phyloP scores from a whole-genome alignment of 306 rosid species.

The Spatholobus suberectus region DNA sequence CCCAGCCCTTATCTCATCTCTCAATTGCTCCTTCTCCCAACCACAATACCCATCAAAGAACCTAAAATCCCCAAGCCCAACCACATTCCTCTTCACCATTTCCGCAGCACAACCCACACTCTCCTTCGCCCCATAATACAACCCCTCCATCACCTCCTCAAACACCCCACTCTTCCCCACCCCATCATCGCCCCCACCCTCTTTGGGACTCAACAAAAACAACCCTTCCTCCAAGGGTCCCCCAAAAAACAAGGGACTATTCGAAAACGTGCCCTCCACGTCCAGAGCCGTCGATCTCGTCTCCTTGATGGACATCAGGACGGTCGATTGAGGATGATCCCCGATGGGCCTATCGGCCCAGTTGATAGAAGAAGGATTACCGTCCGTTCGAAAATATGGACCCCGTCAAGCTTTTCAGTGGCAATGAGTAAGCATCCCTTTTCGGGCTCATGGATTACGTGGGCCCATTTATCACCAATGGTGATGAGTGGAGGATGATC shows the following conservation, averaged over 20 bases:
- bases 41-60: constrained; percentile 97
- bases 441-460: constrained; percentile 80
- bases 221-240: constrained; percentile 84
- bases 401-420: constrained; percentile 82
- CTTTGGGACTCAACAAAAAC: constrained; percentile 72
- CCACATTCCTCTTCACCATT: constrained; percentile 77
- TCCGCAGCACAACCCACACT: constrained; percentile 86
- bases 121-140: constrained; percentile 80
- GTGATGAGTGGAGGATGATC: constrained; percentile 52
- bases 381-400: constrained; percentile 81
- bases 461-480: constrained; percentile 90
- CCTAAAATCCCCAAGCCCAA: constrained; percentile 72
- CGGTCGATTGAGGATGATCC: constrained; percentile 79
- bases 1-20: constrained; percentile 68
- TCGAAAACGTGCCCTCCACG: constrained; percentile 64
- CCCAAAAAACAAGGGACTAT: constrained; percentile 81
- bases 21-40: constrained; percentile 81
- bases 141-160: constrained; percentile 84
- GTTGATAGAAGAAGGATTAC: constrained; percentile 73
- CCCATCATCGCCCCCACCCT: constrained; percentile 45
- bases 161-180: constrained; percentile 75
- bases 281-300: constrained; percentile 75
- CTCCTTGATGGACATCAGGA: constrained; percentile 91
- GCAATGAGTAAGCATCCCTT: constrained; percentile 89
- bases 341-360: constrained; percentile 79